Base-by-base conservation (phyloP, 257 asterid genomes). In the Linaria vulgaris region DNA sequence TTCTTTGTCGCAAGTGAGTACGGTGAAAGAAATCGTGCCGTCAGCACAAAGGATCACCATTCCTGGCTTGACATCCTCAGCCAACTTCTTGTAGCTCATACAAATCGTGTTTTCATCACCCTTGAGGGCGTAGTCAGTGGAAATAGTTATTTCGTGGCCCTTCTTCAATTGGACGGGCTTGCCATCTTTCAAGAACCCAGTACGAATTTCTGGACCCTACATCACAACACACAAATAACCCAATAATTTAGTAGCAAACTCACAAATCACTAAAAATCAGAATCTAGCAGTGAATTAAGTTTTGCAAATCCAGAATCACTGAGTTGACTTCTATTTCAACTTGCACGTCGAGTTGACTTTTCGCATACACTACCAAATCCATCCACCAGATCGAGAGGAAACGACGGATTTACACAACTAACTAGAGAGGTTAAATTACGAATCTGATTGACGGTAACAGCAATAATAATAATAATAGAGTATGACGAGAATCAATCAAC, bases 51-150 rank as follows among this genome's bases (percentile, higher is more conserved):
- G 77, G 52, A 78, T 78, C 15, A 70, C 73, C 43, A 67, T 78
- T 58, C 79, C 83, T 37, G 83, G 83, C 21, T 61, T 45, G 11
- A 74, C 67, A 43, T 78, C 83, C 59, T 62, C 74, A 31, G 81
- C 82, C 73, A 79, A 63, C 65, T 79, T 79, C 64, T 76, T 79
- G 76, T 79, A 79, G 72, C 84, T 79, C 84, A 79, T 79, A 66
- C 75, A 79, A 53, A 79, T 79, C 71, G 51, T 79, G 0, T 63
- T 62, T 16, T 61, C 78, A 51, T 79, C 72, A 5, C 84, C 84
- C 72, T 79, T 67, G 72, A 79, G 66, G 64, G 20, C 21, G 69
- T 79, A 79, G 54, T 79, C 84, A n/a, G 84, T 79, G 27, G 84
- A 72, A 17, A 78, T 49, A 23, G 67, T 67, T 67, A 78, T 74